Base-by-base conservation (phyloP, 163 green algal genomes). In the Scenedesmus sp. region DNA sequence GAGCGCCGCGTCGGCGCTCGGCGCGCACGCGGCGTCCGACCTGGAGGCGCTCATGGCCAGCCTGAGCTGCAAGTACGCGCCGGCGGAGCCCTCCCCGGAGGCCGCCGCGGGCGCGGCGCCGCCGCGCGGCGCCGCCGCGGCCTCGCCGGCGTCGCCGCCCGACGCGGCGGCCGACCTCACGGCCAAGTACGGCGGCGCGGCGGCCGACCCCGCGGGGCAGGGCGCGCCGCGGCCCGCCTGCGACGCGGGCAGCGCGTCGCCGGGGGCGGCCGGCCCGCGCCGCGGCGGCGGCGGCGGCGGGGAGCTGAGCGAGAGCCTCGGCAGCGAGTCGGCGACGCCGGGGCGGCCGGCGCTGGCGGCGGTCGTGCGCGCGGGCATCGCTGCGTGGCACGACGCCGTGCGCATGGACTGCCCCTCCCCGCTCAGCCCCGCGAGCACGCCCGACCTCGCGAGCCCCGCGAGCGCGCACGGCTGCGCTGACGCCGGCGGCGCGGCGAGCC, bases 1-100 rank as follows among this genome's bases (percentile, higher is more conserved):
- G 28, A 26, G 28, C 2, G 22, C 56, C 22, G 28, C 56, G 11
- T 28, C 56, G 10, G 58, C 58, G 20, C 33, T 34, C 6, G 60
- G 33, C 18, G 60, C 60, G 17, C 33, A 33, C 17, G 62, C 34
- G 2, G 33, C 51, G 29, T 51, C 67, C 14, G 67, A 77, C n/a
- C 10, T 77, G 51, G 67, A 77, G n/a, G 44, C 51, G 18, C 18
- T 77, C 14, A 77, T 77, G 67, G 51, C 28, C 18, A 66, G 67
- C 33, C n/a, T 77, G 9, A 77, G 67, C 51, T 66, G 47, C 51
- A 77, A 77, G n/a, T 77, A 77, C 54, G 67, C 67, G 56, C 13
- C 51, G 29, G 31, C 48, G 3, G 28, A 73, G 9, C 11, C 51
- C 10, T 24, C 44, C 28, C 36, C 66, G 51, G 48, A 24, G 3